phyloP scores from a whole-genome alignment of 208 protist species.

The Trypanosoma vivax region DNA sequence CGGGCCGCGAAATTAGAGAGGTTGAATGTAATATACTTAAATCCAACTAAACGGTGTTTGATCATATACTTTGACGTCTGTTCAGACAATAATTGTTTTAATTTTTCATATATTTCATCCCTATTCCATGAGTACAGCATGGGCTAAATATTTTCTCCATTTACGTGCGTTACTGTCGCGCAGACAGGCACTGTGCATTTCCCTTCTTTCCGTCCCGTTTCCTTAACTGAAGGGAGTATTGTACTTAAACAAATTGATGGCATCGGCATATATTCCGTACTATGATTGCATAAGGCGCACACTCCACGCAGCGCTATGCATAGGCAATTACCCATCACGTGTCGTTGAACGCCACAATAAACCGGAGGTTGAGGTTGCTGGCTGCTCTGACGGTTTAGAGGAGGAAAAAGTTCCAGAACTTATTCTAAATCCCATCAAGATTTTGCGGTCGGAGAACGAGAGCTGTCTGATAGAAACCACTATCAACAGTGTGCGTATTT shows the following conservation, averaged over 20 bases:
- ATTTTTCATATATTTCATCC: too few species aligned
- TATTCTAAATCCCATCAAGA: constrained; percentile 79
- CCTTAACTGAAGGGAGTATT: background rate
- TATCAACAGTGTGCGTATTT: constrained; percentile 96
- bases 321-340: constrained; percentile 95
- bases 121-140: too few species aligned
- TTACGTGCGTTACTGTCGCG: too few species aligned
- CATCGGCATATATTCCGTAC: constrained; percentile 75
- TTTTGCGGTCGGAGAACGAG: constrained; percentile 71
- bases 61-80: too few species aligned
- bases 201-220: constrained; percentile 8
- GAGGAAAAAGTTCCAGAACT: constrained; percentile 45
- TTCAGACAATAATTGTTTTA: too few species aligned
- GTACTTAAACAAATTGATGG: too few species aligned
- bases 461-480: constrained; percentile 89
- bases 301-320: constrained; percentile 93
- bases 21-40: too few species aligned
- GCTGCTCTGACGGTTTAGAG: background rate
- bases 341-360: constrained; percentile 97
- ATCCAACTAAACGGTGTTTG: too few species aligned
- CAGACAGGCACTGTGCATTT: too few species aligned
- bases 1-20: too few species aligned
- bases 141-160: too few species aligned
- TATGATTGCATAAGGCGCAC: constrained; percentile 89
- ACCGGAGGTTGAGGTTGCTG: constrained; percentile 94